Evolutionary conservation across 2,329 filamentous ascomycete genomes (phyloP).

Genomic region (Cephalotrichum gorgonifer): DNA sequence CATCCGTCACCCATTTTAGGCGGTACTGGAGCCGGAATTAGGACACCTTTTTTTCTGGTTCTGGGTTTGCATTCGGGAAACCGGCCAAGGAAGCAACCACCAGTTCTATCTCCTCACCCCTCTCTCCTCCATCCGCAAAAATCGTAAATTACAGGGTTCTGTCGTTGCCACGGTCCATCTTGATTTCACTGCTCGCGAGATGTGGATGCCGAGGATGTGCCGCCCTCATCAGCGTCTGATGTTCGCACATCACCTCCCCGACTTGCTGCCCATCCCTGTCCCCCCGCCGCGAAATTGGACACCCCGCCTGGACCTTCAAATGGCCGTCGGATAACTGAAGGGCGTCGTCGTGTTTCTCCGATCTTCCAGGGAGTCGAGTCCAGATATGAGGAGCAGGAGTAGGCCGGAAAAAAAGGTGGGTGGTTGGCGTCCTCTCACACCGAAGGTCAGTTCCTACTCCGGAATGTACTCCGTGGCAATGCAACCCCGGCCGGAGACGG

Average conservation of each 20-base stretch:
- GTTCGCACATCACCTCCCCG: slow-evolving; percentile 3
- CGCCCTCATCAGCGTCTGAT: slow-evolving; percentile 2
- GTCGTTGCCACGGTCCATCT: not conserved
- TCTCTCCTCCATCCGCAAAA: not conserved
- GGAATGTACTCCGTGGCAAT: not conserved
- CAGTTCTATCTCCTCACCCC: not conserved
- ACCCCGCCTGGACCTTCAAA: not conserved
- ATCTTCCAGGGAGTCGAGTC: no score
- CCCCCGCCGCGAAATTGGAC: not conserved
- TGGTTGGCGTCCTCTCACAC: no score
- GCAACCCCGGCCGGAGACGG: not conserved
- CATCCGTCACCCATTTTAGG: slow-evolving; percentile 1
- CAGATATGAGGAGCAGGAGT: no score
- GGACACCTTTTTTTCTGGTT: not conserved
- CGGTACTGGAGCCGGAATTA: slow-evolving; percentile 1
- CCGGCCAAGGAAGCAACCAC: not conserved
- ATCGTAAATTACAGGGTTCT: slow-evolving; percentile 4
- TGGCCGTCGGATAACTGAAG: no score
- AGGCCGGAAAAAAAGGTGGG: no score
- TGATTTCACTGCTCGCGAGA: no score
- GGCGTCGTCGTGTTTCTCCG: no score
- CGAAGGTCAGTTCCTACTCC: no score
- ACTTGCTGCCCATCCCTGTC: not conserved
- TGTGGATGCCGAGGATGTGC: not conserved
- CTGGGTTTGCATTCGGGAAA: not conserved